Evolutionary conservation across 352 stramenopile genomes (phyloP), one percentile per base, ranked within the genome.

Genomic region (Globisporangium nunn): DNA sequence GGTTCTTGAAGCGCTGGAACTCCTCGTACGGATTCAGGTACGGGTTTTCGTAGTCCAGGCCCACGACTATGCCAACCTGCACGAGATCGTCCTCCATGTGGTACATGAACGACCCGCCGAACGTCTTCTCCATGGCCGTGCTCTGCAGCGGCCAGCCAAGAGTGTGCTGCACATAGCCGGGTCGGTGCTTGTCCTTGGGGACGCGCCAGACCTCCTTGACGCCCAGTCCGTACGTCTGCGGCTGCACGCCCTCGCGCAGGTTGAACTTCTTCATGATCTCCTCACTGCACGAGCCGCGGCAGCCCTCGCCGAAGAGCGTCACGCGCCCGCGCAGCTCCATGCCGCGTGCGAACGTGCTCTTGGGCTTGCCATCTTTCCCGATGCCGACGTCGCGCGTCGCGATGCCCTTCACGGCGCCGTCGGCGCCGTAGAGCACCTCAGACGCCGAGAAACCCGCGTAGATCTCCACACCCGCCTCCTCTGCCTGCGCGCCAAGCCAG

Each of bases 1-100:
- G 96, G 6, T 96, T 98, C 85, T 99, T 99, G 81, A 96, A 99
- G 51, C 93, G 82, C 86, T 99, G 97, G 83, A 99, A 99, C 75
- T 99, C 97, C 63, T 99, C 80, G 70, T 99, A 87, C 53, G 96
- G 96, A 74, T 98, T 99, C 28, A 99, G 75, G 76, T 99, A 98
- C 15, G 97, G 96, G 79, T 99, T 99, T 59, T 97, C 84, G 72
- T 99, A 99, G 80, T 99, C 97, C 30, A 99, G 74, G 43, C 97
- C 97, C 31, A 99, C 86, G 31, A 99, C 97, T 23, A 99, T 68
- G 35, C 96, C 96, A 63, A 97, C 85, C 63, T 98, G 85, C 37
- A 98, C 84, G 6, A 98, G 77, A 50, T 98, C 92, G n/a, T 96
- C 90, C 45, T 96, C 83, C 87, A 98, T 98, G 78, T 99, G 96